Evolutionary conservation across 306 rosid species (phyloP).

Genomic region (Rosa lucieae): DNA sequence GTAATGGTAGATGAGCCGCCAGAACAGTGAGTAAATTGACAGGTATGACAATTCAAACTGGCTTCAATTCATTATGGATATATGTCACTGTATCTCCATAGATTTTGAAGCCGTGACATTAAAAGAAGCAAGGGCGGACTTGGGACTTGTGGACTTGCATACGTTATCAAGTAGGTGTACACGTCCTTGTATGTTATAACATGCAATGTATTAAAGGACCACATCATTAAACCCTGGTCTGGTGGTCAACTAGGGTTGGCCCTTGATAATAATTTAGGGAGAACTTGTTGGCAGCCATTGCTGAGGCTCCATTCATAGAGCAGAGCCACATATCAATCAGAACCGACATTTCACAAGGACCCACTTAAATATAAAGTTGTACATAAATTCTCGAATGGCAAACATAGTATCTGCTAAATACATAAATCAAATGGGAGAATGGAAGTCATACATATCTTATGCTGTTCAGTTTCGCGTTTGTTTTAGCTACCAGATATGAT

Average conservation of each 20-base stretch:
- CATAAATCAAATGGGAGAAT: not conserved
- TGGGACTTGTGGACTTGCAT: no score
- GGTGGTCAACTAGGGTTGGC: not conserved
- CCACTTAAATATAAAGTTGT: not conserved
- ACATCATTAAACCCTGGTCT: not conserved
- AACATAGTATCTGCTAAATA: not conserved
- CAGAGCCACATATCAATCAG: not conserved
- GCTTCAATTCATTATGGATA: not conserved
- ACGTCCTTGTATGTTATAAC: not conserved
- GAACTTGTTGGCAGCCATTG: not conserved
- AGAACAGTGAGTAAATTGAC: not conserved
- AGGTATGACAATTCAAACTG: not conserved
- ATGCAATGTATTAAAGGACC: not conserved
- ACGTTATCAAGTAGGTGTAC: no score
- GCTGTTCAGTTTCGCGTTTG: not conserved
- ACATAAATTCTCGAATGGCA: not conserved
- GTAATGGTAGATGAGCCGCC: not conserved
- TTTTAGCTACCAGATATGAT: not conserved
- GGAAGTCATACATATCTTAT: not conserved
- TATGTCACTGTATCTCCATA: no score
- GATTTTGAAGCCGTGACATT: not conserved
- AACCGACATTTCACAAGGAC: not conserved
- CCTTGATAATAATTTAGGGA: not conserved
- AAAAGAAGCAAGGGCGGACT: not conserved
- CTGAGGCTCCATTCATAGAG: not conserved